These are phyloP conservation scores for Cyberlindnera xylosilytica DNA, from an alignment of 805 yeast genomes.

Conservation along the genomic window DNA sequence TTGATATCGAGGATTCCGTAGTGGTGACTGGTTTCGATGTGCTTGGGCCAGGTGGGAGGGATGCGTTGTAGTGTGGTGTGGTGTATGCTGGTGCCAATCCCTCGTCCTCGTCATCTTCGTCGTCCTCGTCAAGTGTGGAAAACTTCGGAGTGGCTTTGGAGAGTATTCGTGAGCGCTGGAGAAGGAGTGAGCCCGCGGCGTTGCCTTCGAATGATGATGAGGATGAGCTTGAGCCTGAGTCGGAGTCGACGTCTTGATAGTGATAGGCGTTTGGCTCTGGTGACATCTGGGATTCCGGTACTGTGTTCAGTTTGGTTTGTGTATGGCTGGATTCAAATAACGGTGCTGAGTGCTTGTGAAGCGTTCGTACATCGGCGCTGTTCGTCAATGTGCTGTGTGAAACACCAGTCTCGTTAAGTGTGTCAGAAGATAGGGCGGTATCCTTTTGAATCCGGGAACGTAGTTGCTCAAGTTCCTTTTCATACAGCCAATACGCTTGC, in stretches of 20 bases:
- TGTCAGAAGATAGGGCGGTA: conserved; percentile 14
- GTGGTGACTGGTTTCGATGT: conserved; percentile 2
- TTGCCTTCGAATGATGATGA: conserved; percentile 2
- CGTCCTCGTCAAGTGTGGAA: conserved; percentile 19
- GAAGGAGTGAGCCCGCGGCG: conserved; percentile 18
- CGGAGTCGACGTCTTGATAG: not conserved
- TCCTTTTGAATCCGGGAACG: conserved; percentile 22
- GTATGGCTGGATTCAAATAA: not conserved
- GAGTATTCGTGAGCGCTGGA: conserved; percentile 26
- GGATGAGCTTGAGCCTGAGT: conserved; percentile 3
- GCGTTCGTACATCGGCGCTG: not conserved
- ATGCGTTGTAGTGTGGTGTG: not conserved
- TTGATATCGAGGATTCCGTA: conserved; percentile 27
- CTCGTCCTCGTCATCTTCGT: conserved; percentile 13
- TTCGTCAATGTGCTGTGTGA: not conserved
- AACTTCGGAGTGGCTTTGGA: conserved; percentile 21
- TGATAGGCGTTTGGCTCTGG: not conserved
- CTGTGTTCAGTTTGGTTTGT: not conserved
- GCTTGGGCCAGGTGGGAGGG: not conserved
- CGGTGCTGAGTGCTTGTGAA: not conserved
- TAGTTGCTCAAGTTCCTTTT: conserved; percentile 26
- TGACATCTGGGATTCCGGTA: not conserved
- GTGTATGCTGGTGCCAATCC: not conserved
- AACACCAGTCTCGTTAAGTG: conserved; percentile 7
- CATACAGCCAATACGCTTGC: conserved; percentile 29